phyloP scores from a whole-genome alignment of 805 yeast species.

The Saturnispora besseyi region DNA sequence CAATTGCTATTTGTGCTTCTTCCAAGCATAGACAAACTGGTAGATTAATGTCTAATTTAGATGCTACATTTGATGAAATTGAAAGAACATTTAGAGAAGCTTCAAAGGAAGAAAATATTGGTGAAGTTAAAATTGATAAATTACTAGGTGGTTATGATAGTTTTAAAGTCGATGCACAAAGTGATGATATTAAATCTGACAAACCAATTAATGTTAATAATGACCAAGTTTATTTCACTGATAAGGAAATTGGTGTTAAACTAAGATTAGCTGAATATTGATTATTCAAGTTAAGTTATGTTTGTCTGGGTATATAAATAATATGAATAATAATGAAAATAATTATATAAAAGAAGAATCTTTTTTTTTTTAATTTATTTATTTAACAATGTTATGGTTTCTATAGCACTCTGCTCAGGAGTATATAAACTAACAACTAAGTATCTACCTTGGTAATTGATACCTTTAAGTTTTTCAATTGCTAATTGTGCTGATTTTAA shows the following conservation, averaged over 20 bases:
- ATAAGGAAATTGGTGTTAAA: conserved; percentile 54
- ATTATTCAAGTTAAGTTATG: background rate
- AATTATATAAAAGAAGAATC: background rate
- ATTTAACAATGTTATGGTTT: conserved; percentile 6
- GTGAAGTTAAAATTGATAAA: conserved; percentile 24
- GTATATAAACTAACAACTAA: conserved; percentile 41
- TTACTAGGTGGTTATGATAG: conserved; percentile 80
- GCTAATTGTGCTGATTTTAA: conserved; percentile 41
- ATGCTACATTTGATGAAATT: conserved; percentile 51
- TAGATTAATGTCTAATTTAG: conserved; percentile 63
- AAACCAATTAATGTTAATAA: conserved; percentile 5
- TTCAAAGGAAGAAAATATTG: conserved; percentile 10
- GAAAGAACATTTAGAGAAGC: conserved; percentile 38
- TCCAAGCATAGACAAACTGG: conserved; percentile 85
- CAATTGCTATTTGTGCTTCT: conserved; percentile 71
- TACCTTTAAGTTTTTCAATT: conserved; percentile 48
- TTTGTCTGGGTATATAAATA: background rate
- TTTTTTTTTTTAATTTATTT: background rate
- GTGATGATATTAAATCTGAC: conserved; percentile 41
- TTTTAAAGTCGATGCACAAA: conserved; percentile 53
- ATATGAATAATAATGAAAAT: background rate
- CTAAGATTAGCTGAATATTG: conserved; percentile 55
- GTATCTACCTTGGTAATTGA: conserved; percentile 50
- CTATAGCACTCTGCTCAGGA: conserved; percentile 29
- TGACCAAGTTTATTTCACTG: conserved; percentile 16